phyloP scores from a whole-genome alignment of 2,329 filamentous ascomycete genomes.

The Talaromyces amestolkiae region DNA sequence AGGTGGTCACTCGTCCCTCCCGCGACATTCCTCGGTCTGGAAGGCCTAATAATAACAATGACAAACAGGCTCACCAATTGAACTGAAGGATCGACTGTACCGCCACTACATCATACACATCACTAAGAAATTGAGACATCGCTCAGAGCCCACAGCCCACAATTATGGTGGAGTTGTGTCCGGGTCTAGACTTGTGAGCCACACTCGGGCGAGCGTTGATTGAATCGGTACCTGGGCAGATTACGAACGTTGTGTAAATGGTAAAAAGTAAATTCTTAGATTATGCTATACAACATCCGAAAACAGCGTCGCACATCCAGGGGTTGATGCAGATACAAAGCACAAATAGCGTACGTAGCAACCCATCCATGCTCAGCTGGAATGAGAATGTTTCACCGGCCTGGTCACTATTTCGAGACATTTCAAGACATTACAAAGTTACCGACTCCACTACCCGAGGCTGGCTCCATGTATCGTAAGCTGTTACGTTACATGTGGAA shows the following conservation, averaged over 20 bases:
- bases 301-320: neutral
- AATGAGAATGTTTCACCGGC: neutral
- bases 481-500: neutral
- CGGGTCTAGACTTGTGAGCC: neutral
- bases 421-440: neutral
- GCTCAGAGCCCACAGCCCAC: neutral
- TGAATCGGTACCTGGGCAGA: neutral
- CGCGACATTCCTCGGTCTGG: slow-evolving; percentile 9
- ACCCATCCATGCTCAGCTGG: neutral
- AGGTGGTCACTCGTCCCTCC: neutral
- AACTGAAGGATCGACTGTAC: neutral
- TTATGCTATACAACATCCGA: neutral
- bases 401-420: neutral
- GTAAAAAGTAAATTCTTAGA: neutral
- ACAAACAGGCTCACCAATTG: neutral
- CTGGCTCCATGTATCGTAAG: neutral
- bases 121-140: neutral
- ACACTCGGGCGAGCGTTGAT: neutral
- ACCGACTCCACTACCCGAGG: neutral
- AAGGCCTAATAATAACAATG: slow-evolving; percentile 2
- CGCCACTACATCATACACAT: neutral
- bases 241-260: neutral
- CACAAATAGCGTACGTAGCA: neutral
- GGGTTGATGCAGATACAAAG: neutral
- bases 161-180: neutral